These are phyloP conservation scores for Cadophora sp. DNA, from an alignment of 2,329 filamentous ascomycete species.

Conservation along the genomic window DNA sequence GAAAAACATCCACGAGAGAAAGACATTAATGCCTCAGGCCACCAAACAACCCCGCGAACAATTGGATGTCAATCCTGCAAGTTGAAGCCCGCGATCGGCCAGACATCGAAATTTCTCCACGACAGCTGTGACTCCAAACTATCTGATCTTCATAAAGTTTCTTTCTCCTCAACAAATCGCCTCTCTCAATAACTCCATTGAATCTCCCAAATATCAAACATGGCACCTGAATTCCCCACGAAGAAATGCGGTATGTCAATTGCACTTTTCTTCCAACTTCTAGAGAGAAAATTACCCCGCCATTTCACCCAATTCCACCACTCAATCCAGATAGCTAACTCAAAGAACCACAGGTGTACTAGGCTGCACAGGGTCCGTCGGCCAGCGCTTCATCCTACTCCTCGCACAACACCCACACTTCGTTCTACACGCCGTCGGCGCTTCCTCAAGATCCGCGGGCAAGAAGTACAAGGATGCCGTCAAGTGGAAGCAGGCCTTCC, in stretches of 20 bases:
- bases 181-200: not conserved
- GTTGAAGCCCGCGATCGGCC: not conserved
- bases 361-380: slow-evolving; percentile 91
- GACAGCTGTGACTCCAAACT: not conserved
- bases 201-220: not conserved
- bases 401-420: slow-evolving; percentile 88
- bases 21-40: not conserved
- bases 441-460: slow-evolving; percentile 85
- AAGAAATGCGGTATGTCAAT: slow-evolving; percentile 57
- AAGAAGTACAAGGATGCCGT: slow-evolving; percentile 96
- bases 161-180: not conserved
- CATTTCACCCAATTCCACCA: not conserved
- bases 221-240: slow-evolving; percentile 50
- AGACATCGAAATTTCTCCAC: not conserved
- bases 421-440: slow-evolving; percentile 85
- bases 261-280: not conserved
- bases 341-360: slow-evolving; percentile 68
- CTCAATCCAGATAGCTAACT: slow-evolving; percentile 15
- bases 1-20: no score
- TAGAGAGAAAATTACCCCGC: slow-evolving; percentile 21
- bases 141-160: not conserved
- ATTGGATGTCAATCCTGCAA: not conserved
- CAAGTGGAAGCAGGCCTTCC: slow-evolving; percentile 88
- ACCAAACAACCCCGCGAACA: not conserved
- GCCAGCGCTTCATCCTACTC: slow-evolving; percentile 93